Base-by-base conservation (phyloP, 352 stramenopile genomes). In the Saprolegnia diclina region DNA sequence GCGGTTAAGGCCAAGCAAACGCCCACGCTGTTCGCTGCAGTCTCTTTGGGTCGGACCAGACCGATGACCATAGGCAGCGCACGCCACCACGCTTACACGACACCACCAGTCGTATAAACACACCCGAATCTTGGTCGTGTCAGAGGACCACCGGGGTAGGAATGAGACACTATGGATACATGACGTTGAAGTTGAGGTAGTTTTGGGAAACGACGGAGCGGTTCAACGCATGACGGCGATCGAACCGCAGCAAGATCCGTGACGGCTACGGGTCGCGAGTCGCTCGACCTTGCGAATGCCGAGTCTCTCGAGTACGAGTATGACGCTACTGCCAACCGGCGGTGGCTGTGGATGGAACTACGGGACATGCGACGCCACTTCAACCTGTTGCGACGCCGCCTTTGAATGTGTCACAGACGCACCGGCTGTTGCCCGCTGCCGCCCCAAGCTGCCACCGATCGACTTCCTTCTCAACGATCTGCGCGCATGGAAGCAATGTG, bases 361-460 rank as follows among this genome's bases (percentile, higher is more conserved):
- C 19, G 35, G 19, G 35, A 59, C 52, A 59, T 59, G 52, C 52
- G 19, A 14, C 13, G n/a, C 24, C 24, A 26, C 24, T 42, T 42
- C 52, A 59, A 40, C 24, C 1, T 59, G 52, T 59, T 59, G 52
- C 35, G 52, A 59, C n/a, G 52, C 52, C 24, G n/a, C 24, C 3
- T 26, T 59, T 24, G 52, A 59, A n/a, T 59, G 52, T 59, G 52
- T 59, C 24, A 59, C 35, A 40, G 52, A 59, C 52, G 9, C 52
- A 4, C 52, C 35, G n/a, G 46, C n/a, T 22, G 46, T 54, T 54
- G 46, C 46, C n/a, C 46, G 24, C n/a, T 59, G 13, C 13, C n/a
- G 52, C 13, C 52, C n/a, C 35, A 59, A 59, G 52, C 24, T 26
- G 24, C 52, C 52, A 11, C 19, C 52, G 52, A 59, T 59, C 35